Evolutionary conservation across 78 protist genomes (phyloP).

Genomic region (Paulinella micropora): DNA sequence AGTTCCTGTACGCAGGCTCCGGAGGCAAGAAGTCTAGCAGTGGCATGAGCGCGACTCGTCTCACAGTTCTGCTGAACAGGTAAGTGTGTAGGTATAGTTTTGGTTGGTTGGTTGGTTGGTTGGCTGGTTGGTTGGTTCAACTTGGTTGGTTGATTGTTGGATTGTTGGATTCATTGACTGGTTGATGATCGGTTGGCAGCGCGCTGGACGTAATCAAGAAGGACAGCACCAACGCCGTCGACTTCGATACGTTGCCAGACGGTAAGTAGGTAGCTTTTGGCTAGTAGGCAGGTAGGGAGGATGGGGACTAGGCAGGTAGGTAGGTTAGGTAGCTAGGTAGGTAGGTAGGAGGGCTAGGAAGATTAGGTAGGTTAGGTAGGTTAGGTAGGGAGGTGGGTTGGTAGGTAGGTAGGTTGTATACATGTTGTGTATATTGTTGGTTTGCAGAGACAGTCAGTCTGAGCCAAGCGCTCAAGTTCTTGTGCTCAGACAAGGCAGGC

Average conservation of each 20-base stretch:
- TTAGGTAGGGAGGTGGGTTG: no score
- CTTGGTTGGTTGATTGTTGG: background rate
- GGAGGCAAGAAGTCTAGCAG: no score
- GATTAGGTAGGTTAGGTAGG: no score
- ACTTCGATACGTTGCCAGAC: background rate
- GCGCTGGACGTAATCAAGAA: background rate
- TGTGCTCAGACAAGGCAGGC: background rate
- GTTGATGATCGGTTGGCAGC: background rate
- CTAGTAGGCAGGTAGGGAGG: no score
- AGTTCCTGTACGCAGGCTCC: conserved; percentile 11
- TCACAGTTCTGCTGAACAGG: no score
- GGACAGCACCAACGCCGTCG: background rate
- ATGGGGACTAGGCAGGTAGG: no score
- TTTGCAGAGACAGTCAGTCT: background rate
- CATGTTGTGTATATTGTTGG: background rate
- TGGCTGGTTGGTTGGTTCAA: background rate
- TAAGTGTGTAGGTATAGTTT: background rate
- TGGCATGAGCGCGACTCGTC: no score
- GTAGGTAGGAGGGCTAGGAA: no score
- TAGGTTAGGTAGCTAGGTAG: no score
- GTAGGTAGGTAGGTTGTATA: no score
- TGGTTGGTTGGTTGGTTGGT: background rate
- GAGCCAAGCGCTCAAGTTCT: background rate
- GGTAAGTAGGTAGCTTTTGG: no score
- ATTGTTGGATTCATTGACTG: background rate